Conservation (phyloP, 2,329 filamentous ascomycete species). For the Hypomyces perniciosus region DNA sequence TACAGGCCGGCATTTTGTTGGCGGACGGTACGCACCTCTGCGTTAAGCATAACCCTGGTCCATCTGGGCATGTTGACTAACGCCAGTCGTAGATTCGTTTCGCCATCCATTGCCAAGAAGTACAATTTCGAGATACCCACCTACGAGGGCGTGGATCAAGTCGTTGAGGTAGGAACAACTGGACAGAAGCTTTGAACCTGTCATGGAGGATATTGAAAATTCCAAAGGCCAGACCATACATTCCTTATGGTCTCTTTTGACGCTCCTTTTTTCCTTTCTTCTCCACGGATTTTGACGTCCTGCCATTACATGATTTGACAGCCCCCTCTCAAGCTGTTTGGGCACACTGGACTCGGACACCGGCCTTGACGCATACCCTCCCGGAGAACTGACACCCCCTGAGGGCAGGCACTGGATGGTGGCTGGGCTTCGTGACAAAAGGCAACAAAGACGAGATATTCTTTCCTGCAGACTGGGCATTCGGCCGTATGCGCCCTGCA, state of each 20-base stretch:
- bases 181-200: conserved; percentile 46
- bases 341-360: conserved; percentile 55
- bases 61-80: conserved; percentile 14
- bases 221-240: conserved; percentile 6
- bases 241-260: conserved; percentile 5
- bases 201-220: neutral
- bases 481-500: conserved; percentile 51
- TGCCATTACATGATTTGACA: conserved; percentile 46
- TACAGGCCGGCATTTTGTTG: conserved; percentile 82
- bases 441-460: conserved; percentile 52
- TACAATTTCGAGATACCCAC: conserved; percentile 77
- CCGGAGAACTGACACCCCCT: conserved; percentile 32
- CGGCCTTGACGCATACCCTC: conserved; percentile 46
- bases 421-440: conserved; percentile 49
- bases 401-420: conserved; percentile 42
- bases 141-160: conserved; percentile 83
- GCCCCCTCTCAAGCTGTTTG: conserved; percentile 51
- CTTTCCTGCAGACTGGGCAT: conserved; percentile 55
- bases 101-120: conserved; percentile 70
- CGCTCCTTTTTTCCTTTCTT: conserved; percentile 4
- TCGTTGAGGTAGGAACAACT: conserved; percentile 63
- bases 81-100: conserved; percentile 60
- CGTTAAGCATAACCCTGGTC: neutral
- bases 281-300: neutral
- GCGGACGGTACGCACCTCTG: conserved; percentile 58